phyloP scores from a whole-genome alignment of 2,329 filamentous ascomycete genomes.

The Botrytis elliptica region DNA sequence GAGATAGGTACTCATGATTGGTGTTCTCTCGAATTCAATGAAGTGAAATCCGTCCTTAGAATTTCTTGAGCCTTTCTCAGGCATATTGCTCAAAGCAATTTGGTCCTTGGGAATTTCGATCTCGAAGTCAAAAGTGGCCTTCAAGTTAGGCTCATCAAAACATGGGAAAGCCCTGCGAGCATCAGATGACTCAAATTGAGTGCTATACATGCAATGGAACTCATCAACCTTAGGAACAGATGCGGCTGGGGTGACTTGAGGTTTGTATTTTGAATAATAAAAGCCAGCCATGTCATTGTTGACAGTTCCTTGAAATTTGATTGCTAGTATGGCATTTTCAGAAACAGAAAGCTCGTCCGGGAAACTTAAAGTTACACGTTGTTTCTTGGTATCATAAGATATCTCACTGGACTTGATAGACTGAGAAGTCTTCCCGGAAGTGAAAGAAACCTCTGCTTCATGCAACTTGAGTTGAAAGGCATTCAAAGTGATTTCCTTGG shows the following conservation, averaged over 20 bases:
- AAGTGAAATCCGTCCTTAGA: slow-evolving; percentile 64
- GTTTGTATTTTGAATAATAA: slow-evolving; percentile 93
- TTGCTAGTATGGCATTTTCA: slow-evolving; percentile 62
- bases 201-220: slow-evolving; percentile 79
- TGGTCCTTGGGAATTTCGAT: slow-evolving; percentile 89
- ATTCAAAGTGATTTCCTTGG: slow-evolving; percentile 80
- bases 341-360: slow-evolving; percentile 66
- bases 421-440: slow-evolving; percentile 54
- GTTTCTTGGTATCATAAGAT: slow-evolving; percentile 77
- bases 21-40: slow-evolving; percentile 79
- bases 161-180: slow-evolving; percentile 94
- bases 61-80: slow-evolving; percentile 67
- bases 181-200: slow-evolving; percentile 96
- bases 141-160: slow-evolving; percentile 96
- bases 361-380: slow-evolving; percentile 80
- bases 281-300: slow-evolving; percentile 93
- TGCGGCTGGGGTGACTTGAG: slow-evolving; percentile 64
- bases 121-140: slow-evolving; percentile 91
- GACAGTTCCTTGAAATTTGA: slow-evolving; percentile 77
- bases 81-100: slow-evolving; percentile 94
- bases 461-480: slow-evolving; percentile 78
- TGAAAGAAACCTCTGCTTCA: slow-evolving; percentile 59
- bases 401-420: slow-evolving; percentile 64
- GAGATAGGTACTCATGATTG: slow-evolving; percentile 85
- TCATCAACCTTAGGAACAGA: slow-evolving; percentile 74